A percentile compares a stretch with the other conserved stretches of the same genome.
Conservation (phyloP, 176 grass and related monocot species). For the Ampelocalamus luodianensis region DNA sequence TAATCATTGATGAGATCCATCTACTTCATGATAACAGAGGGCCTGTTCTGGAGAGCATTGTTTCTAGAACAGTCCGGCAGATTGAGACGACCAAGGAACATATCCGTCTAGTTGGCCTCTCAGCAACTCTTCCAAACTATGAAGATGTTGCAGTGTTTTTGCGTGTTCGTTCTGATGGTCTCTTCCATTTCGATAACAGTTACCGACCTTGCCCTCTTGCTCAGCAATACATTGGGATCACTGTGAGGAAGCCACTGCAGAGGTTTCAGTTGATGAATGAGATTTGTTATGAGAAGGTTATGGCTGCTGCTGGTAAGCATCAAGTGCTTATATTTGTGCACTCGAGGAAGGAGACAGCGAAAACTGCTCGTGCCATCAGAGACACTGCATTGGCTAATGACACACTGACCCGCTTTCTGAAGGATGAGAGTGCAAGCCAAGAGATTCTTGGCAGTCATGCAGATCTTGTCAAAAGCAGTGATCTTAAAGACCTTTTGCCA, state of each 20-base stretch:
- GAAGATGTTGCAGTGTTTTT: constrained; percentile 89
- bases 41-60: constrained; percentile 96
- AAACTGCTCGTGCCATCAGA: constrained; percentile 91
- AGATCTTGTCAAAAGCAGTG: constrained; percentile 90
- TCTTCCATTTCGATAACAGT: constrained; percentile 97
- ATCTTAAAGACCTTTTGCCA: constrained; percentile 86
- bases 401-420: constrained; percentile 80
- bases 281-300: constrained; percentile 94
- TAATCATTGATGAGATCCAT: constrained; percentile 97
- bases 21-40: constrained; percentile 95
- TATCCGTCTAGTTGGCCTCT: constrained; percentile 85
- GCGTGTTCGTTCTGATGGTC: constrained; percentile 62
- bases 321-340: constrained; percentile 99
- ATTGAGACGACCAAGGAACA: constrained; percentile 88
- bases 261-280: constrained; percentile 98
- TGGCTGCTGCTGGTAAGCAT: constrained; percentile 88
- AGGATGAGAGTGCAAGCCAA: constrained; percentile 87
- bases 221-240: constrained; percentile 96
- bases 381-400: constrained; percentile 85
- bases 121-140: constrained; percentile 89
- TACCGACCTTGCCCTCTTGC: constrained; percentile 94
- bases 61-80: constrained; percentile 92
- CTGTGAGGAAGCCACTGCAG: constrained; percentile 90
- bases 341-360: constrained; percentile 90
- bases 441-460: constrained; percentile 86